A percentile compares a stretch with the other conserved stretches of the same genome.
Evolutionary conservation across 2,329 filamentous ascomycete species (phyloP).

Genomic region (Huntiella bhutanensis): DNA sequence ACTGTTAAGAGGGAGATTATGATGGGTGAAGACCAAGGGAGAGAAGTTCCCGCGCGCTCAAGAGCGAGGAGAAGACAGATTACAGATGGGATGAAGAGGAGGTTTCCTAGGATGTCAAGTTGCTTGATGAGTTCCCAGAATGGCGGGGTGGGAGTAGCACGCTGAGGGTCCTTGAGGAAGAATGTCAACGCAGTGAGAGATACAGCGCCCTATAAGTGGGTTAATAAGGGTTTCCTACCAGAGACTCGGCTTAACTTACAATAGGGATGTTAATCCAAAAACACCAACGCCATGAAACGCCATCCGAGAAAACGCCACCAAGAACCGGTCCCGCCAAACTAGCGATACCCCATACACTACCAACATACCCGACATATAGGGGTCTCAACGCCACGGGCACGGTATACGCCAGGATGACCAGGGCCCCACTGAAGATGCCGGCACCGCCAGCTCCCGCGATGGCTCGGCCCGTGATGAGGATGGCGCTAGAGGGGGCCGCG

Average conservation of each 20-base stretch:
- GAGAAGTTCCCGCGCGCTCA: slow-evolving; percentile 20
- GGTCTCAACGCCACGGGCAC: slow-evolving; percentile 19
- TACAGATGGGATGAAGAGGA: slow-evolving; percentile 12
- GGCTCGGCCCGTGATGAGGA: slow-evolving; percentile 20
- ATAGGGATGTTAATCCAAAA: slow-evolving; percentile 19
- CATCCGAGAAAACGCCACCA: slow-evolving; percentile 15
- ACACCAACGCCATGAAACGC: slow-evolving; percentile 18
- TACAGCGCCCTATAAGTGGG: slow-evolving; percentile 3
- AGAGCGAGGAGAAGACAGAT: slow-evolving; percentile 24
- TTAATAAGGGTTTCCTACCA: not conserved
- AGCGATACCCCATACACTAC: slow-evolving; percentile 24
- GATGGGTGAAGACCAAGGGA: slow-evolving; percentile 12
- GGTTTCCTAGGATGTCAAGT: slow-evolving; percentile 15
- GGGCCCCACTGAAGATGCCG: slow-evolving; percentile 26
- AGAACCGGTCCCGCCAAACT: slow-evolving; percentile 15
- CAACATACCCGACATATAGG: slow-evolving; percentile 19
- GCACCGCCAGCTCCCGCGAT: slow-evolving; percentile 24
- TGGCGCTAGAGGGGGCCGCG: slow-evolving; percentile 17
- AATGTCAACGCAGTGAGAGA: slow-evolving; percentile 4
- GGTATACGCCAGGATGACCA: slow-evolving; percentile 23
- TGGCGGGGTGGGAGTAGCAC: slow-evolving; percentile 6
- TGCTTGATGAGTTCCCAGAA: slow-evolving; percentile 15
- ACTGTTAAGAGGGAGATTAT: slow-evolving; percentile 18
- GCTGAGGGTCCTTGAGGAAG: slow-evolving; percentile 9
- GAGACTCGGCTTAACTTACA: slow-evolving; percentile 11